phyloP scores from a whole-genome alignment of 202 grass and related monocot species.

The Bolboschoenoplectus hybrid region DNA sequence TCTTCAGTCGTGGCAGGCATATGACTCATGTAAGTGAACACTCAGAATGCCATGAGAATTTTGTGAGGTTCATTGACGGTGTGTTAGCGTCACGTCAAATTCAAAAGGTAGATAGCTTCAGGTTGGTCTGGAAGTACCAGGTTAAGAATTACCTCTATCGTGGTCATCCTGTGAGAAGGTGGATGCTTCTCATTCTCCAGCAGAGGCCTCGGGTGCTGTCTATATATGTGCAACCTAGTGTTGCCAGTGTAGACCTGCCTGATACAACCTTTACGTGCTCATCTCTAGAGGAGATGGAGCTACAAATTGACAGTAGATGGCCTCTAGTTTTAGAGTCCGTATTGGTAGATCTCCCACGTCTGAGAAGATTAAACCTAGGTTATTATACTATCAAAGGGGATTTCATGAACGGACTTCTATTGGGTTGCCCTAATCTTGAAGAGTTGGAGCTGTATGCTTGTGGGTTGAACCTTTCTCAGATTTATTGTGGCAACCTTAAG shows the following conservation, averaged over 20 bases:
- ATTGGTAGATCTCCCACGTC: background rate
- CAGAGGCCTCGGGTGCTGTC: slow-evolving; percentile 7
- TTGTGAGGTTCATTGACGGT: slow-evolving; percentile 2
- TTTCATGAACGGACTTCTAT: background rate
- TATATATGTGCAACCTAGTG: slow-evolving; percentile 11
- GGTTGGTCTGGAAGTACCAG: slow-evolving; percentile 5
- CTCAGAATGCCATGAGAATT: slow-evolving; percentile 11
- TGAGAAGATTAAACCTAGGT: slow-evolving; percentile 20
- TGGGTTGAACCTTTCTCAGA: background rate
- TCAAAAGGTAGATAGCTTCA: slow-evolving; percentile 21
- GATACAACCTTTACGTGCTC: background rate
- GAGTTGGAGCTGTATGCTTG: slow-evolving; percentile 21
- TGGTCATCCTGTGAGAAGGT: background rate
- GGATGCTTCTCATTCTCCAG: background rate
- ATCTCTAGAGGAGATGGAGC: slow-evolving; percentile 18
- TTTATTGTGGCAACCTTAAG: slow-evolving; percentile 14
- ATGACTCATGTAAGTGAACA: background rate
- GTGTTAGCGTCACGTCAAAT: background rate
- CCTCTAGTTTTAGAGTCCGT: background rate
- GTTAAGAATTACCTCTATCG: background rate
- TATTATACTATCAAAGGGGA: background rate
- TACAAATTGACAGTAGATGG: background rate
- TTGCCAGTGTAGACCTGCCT: background rate
- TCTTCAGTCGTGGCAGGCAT: background rate
- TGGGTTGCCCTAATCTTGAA: slow-evolving; percentile 33